Percentiles rank a stretch among this genome's conserved stretches.
These are phyloP conservation scores for Populus simonii DNA, from an alignment of 345 rosid genomes.

Conservation along the genomic window DNA sequence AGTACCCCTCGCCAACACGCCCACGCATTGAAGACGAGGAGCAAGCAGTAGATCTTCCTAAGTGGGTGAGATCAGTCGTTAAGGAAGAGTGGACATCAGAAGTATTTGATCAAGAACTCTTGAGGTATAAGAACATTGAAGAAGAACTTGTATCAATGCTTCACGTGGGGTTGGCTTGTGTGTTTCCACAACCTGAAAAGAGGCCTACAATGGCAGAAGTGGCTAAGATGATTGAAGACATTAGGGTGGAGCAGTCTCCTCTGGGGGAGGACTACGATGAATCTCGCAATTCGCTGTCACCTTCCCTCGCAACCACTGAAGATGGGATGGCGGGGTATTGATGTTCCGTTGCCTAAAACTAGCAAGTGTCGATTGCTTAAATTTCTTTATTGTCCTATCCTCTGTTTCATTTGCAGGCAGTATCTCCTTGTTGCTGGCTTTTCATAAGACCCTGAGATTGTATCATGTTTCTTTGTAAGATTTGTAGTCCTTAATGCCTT, in stretches of 20 bases:
- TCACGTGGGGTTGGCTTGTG: conserved; percentile 83
- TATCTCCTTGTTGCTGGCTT: conserved; percentile 27
- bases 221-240: conserved; percentile 85
- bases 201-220: conserved; percentile 83
- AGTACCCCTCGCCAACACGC: conserved; percentile 66
- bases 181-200: conserved; percentile 67
- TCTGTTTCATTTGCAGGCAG: conserved; percentile 17
- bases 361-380: background rate
- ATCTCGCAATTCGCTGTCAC: conserved; percentile 80
- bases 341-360: conserved; percentile 2
- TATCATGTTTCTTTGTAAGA: conserved; percentile 15
- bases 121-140: conserved; percentile 93
- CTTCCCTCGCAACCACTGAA: conserved; percentile 85
- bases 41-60: conserved; percentile 66
- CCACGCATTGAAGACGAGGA: conserved; percentile 60
- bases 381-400: background rate
- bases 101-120: conserved; percentile 87
- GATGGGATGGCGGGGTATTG: conserved; percentile 52
- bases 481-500: background rate
- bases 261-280: conserved; percentile 89
- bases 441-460: background rate
- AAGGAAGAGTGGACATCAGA: conserved; percentile 98
- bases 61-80: conserved; percentile 91
- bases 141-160: conserved; percentile 91
- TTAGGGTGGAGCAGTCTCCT: conserved; percentile 92